phyloP scores from a whole-genome alignment of 768 basidiomycete genomes.

The Tylopilus rubrobrunneus region DNA sequence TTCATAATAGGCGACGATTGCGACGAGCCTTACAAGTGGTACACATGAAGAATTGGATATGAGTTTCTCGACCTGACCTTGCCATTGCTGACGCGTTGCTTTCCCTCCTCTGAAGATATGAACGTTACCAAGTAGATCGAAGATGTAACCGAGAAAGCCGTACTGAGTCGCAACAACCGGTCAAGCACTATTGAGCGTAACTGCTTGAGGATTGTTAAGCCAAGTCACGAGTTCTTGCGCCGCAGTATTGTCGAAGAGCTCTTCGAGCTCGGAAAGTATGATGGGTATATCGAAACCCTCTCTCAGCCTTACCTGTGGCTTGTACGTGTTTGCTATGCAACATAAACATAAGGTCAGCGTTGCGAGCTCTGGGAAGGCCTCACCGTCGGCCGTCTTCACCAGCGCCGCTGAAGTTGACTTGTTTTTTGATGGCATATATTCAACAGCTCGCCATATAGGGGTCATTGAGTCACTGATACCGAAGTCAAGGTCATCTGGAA shows the following conservation, averaged over 20 bases:
- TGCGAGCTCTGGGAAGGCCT: background rate
- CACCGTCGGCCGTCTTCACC: slow-evolving; percentile 18
- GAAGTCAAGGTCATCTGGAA: slow-evolving; percentile 24
- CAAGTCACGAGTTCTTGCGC: slow-evolving; percentile 11
- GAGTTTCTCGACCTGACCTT: slow-evolving; percentile 5
- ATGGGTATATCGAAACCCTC: slow-evolving; percentile 24
- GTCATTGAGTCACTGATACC: slow-evolving; percentile 22
- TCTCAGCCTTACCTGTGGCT: slow-evolving; percentile 16
- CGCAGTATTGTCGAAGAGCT: background rate
- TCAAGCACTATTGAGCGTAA: slow-evolving; percentile 6
- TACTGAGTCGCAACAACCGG: slow-evolving; percentile 16
- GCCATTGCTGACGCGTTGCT: slow-evolving; percentile 16
- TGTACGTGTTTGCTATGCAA: slow-evolving; percentile 19
- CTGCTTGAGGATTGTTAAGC: slow-evolving; percentile 8
- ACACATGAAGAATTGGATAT: slow-evolving; percentile 9
- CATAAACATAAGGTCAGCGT: slow-evolving; percentile 1
- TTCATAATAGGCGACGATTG: slow-evolving; percentile 21
- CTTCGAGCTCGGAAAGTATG: background rate
- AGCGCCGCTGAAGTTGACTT: slow-evolving; percentile 17
- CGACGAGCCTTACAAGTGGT: slow-evolving; percentile 18
- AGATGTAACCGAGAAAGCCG: background rate
- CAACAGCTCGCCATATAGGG: slow-evolving; percentile 10
- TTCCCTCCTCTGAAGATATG: slow-evolving; percentile 17
- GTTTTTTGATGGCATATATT: slow-evolving; percentile 25
- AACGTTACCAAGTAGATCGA: background rate